Evolutionary conservation across 352 stramenopile species (phyloP).

Genomic region (Thraustochytrium striatum): DNA sequence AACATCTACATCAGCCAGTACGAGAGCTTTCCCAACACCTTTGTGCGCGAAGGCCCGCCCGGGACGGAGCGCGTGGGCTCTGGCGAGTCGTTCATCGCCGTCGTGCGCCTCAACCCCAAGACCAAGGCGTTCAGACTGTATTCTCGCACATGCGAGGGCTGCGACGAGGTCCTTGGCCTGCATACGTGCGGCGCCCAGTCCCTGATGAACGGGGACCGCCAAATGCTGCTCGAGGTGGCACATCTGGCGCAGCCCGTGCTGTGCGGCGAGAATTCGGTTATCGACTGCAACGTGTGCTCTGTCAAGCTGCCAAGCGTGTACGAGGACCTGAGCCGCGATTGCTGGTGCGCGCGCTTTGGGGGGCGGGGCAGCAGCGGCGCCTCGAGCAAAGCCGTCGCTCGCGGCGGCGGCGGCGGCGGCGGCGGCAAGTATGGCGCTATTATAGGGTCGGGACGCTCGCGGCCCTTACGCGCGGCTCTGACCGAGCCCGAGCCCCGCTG

Average conservation of each 20-base stretch:
- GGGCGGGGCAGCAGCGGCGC: background rate
- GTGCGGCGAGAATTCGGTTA: background rate
- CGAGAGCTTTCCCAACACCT: conserved; percentile 41
- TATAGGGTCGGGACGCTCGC: no score
- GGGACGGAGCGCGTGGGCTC: background rate
- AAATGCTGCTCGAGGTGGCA: conserved; percentile 11
- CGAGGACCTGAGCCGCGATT: conserved; percentile 15
- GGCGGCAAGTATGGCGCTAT: no score
- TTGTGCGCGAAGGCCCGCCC: conserved; percentile 4
- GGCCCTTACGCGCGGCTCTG: no score
- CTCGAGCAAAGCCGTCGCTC: background rate
- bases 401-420: background rate
- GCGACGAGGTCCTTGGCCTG: conserved; percentile 39
- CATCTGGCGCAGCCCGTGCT: background rate
- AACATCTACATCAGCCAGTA: conserved; percentile 49
- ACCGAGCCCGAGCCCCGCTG: no score
- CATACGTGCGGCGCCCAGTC: conserved; percentile 27
- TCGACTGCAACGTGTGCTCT: conserved; percentile 16
- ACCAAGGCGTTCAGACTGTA: conserved; percentile 34
- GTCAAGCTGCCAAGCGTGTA: conserved; percentile 34
- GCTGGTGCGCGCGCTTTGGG: conserved; percentile 20
- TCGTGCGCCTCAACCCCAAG: background rate
- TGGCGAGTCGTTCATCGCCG: background rate
- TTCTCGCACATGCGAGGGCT: conserved; percentile 33
- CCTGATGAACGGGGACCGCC: conserved; percentile 19